Percentiles rank a stretch among this genome's conserved stretches.
Conservation (phyloP, 2,329 filamentous ascomycete species). For the Didymellaceae sp. region DNA sequence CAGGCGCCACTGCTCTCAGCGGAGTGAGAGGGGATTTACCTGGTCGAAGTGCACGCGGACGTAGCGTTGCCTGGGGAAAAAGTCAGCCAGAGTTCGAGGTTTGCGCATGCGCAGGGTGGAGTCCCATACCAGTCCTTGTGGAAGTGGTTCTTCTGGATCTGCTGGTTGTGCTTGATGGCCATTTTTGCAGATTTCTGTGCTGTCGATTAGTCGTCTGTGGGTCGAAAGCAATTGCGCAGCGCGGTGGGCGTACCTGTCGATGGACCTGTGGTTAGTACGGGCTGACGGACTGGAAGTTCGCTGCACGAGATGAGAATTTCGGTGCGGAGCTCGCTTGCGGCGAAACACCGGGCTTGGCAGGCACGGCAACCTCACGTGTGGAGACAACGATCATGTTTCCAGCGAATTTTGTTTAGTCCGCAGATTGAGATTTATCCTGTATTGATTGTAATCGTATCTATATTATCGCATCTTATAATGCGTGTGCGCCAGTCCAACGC, state of each 20-base stretch:
- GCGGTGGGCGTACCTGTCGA: constrained; percentile 36
- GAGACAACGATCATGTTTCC: no score
- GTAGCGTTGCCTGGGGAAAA: constrained; percentile 84
- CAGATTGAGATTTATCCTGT: no score
- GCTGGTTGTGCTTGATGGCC: constrained; percentile 99
- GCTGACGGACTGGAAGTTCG: constrained; percentile 27
- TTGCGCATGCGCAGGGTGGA: constrained; percentile 12
- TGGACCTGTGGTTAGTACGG: constrained; percentile 46
- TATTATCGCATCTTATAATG: constrained; percentile 10
- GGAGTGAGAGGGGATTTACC: constrained; percentile 70
- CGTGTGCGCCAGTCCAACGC: neutral
- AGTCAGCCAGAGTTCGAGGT: constrained; percentile 28
- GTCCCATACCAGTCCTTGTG: constrained; percentile 65
- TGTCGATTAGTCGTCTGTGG: constrained; percentile 19
- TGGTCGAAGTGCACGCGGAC: constrained; percentile 99
- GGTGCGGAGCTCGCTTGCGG: constrained; percentile 26
- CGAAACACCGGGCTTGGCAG: constrained; percentile 27
- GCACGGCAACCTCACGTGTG: no score
- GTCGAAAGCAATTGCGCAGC: constrained; percentile 4
- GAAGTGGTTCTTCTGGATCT: constrained; percentile 86
- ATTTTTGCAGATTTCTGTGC: constrained; percentile 42
- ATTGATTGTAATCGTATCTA: neutral
- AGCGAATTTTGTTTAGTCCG: no score
- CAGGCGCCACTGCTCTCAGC: constrained; percentile 62
- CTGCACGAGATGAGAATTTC: constrained; percentile 17